A percentile compares a stretch with the other conserved stretches of the same genome.
phyloP scores from a whole-genome alignment of 805 yeast genomes.

The Scheffersomyces stipitis region DNA sequence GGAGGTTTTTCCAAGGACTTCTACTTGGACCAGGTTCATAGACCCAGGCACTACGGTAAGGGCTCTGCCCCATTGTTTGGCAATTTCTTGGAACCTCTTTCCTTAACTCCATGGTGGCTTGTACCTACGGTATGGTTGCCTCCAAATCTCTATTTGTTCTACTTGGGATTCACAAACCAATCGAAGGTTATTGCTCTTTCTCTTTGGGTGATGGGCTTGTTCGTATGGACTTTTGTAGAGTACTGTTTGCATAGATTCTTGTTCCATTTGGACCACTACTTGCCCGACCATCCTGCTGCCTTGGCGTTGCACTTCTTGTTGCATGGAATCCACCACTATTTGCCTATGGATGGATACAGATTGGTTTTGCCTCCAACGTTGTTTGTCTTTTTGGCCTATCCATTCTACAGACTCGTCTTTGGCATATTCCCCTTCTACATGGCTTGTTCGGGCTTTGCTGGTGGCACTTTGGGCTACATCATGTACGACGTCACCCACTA shows the following conservation, averaged over 20 bases:
- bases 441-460: slow-evolving; percentile 93
- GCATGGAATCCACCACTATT: slow-evolving; percentile 95
- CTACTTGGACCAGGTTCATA: slow-evolving; percentile 92
- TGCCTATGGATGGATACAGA: slow-evolving; percentile 94
- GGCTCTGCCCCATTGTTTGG: slow-evolving; percentile 97
- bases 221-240: slow-evolving; percentile 92
- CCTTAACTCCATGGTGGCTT: slow-evolving; percentile 93
- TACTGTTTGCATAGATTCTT: slow-evolving; percentile 85
- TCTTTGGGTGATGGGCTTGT: slow-evolving; percentile 77
- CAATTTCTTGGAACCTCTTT: slow-evolving; percentile 86
- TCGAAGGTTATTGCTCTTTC: slow-evolving; percentile 48
- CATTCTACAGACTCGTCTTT: slow-evolving; percentile 80
- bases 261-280: slow-evolving; percentile 85
- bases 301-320: slow-evolving; percentile 83
- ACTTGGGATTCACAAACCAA: slow-evolving; percentile 53
- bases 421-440: slow-evolving; percentile 70
- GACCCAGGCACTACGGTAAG: slow-evolving; percentile 97
- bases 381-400: slow-evolving; percentile 68
- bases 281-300: slow-evolving; percentile 77
- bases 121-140: slow-evolving; percentile 90
- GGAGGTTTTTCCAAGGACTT: slow-evolving; percentile 82
- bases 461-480: slow-evolving; percentile 93
- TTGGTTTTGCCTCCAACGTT: slow-evolving; percentile 96
- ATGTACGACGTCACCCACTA: slow-evolving; percentile 94
- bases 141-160: slow-evolving; percentile 62